Base-by-base conservation (phyloP, 306 rosid species). In the Cyamopsis tetragonoloba region DNA sequence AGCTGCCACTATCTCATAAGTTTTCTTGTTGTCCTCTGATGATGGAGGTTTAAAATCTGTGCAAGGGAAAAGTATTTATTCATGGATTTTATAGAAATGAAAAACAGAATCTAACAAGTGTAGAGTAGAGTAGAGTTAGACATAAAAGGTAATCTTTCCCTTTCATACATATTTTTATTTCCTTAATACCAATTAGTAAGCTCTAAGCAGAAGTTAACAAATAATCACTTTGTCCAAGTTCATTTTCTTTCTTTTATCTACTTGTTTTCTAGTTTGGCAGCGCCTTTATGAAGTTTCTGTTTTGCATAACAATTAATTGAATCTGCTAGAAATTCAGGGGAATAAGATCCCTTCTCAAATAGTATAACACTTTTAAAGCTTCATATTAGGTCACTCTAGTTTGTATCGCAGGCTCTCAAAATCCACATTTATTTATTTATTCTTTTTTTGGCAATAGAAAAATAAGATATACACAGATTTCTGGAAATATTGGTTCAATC, bases 31-130 rank as follows among this genome's bases (percentile, higher is more conserved):
- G 39, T 32, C 48, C 59, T 57, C 30, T 22, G 31, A 27, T 26
- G 77, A 57, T 22, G 96, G 98, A 37, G 87, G 86, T 19, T 68
- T 75, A 74, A 92, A 92, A 82, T 92, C 96, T 92, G 86, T 20
- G 22, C 66, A 83, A 78, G 38, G 53, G 28, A 39, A 44, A 23
- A 50, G 12, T 5, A 62, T 37, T 43, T 63, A 27, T 74, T 47
- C 53, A 43, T 79, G 50, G 58, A 5, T 62, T 60, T 59, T 34
- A 44, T 71, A 30, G 68, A 69, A 73, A 53, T 62, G 37, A 72
- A 72, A 14, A 67, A 17, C 35, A 68, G 37, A 77, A 70, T 18
- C 31, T 37, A 49, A 18, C 50, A 17, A 28, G 59, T 4, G 20
- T 42, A 51, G 14, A 47, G 60, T 47, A 28, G 59, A 7, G 20